Evolutionary conservation across 192 early-diverging fungal genomes (phyloP), one percentile per base, ranked within the genome.

Genomic region (Chytriomyces confervae): DNA sequence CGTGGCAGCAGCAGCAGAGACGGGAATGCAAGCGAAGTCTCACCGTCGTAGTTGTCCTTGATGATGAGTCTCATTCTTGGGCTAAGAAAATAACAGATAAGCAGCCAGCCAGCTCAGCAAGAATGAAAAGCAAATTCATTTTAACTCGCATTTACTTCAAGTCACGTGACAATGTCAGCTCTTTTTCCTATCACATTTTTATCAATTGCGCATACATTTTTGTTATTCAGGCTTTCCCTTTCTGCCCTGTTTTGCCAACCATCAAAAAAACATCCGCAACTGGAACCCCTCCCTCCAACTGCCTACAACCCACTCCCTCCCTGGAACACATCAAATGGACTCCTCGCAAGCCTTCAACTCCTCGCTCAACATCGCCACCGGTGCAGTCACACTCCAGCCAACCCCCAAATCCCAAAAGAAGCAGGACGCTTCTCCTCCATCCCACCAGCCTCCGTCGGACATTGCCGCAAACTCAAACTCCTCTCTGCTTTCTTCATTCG

Each of bases 1-100:
- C 68, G 45, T 69, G 9, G 16, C 18, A 11, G 27, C 18, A 48
- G 18, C n/a, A n/a, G 24, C 16, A 11, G 8, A n/a, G 43, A 2
- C 44, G 4, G 23, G 24, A 0, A 27, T 20, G 48, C 1, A 11
- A 0, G 68, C 18, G 1, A 0, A 13, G 18, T 27, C 24, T 29
- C 20, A 62, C 60, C 76, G 9, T 77, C 67, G 66, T 77, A 77
- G 11, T 61, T 70, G 76, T 77, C 67, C 60, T 68, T 68, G 68
- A 77, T 77, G 67, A 77, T 77, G 49, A 77, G 76, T 62, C 76
- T 53, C 76, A 77, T 77, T 36, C 20, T 27, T 29, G 57, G 36
- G 36, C 36, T 36, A 36, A 36, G 36, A 36, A 36, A 36, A 36
- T 36, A 36, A 36, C 36, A 36, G 36, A 36, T 36, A 36, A 36